Evolutionary conservation across 2,329 filamentous ascomycete genomes (phyloP).

Genomic region (Cucurbitaria berberidis): DNA sequence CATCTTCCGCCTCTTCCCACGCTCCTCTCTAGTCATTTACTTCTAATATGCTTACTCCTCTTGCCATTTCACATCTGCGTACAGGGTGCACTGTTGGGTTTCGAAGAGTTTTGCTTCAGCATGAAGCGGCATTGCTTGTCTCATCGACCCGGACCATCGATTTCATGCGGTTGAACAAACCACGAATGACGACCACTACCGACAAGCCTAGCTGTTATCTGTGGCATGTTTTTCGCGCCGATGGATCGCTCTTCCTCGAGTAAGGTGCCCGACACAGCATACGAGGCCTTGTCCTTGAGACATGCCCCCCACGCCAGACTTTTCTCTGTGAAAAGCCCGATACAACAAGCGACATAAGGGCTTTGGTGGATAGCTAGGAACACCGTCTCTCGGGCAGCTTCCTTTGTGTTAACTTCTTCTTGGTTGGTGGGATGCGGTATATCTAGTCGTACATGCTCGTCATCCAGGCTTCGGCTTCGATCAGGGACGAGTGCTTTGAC

Average conservation of each 20-base stretch:
- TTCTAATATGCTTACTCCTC: background rate
- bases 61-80: background rate
- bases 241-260: conserved; percentile 19
- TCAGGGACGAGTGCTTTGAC: conserved; percentile 15
- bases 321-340: conserved; percentile 23
- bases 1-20: background rate
- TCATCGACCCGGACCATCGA: conserved; percentile 3
- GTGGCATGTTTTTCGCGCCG: conserved; percentile 16
- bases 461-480: conserved; percentile 5
- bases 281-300: conserved; percentile 30
- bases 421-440: conserved; percentile 29
- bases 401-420: conserved; percentile 1
- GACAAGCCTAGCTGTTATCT: conserved; percentile 18
- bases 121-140: no score
- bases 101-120: no score
- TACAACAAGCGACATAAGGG: conserved; percentile 20
- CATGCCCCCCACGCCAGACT: conserved; percentile 32
- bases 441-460: conserved; percentile 21
- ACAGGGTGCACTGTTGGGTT: background rate
- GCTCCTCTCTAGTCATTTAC: background rate
- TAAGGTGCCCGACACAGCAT: conserved; percentile 13
- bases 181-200: conserved; percentile 24
- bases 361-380: conserved; percentile 26
- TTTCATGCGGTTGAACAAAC: conserved; percentile 13
- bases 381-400: conserved; percentile 6